phyloP scores from a whole-genome alignment of 1,284 basidiomycete species.

The Neonothopanus nambi region DNA sequence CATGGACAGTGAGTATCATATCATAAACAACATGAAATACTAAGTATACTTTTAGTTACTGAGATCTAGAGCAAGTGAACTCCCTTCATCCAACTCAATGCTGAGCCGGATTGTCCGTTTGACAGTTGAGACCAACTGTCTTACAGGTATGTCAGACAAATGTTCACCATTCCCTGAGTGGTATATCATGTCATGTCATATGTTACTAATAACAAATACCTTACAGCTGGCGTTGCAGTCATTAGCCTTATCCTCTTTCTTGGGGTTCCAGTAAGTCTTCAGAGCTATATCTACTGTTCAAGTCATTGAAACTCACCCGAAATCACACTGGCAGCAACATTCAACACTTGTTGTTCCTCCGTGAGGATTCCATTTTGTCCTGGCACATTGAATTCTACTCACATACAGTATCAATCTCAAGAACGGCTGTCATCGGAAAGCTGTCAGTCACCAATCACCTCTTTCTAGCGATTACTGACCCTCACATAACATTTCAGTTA shows the following conservation, averaged over 20 bases:
- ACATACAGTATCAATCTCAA: conserved; percentile 6
- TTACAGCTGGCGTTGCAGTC: conserved; percentile 9
- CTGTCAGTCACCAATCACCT: background rate
- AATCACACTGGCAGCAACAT: conserved; percentile 7
- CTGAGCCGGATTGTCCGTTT: conserved; percentile 16
- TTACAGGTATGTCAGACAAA: conserved; percentile 12
- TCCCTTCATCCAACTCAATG: conserved; percentile 7
- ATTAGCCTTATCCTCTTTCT: conserved; percentile 10
- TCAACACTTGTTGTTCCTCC: conserved; percentile 12
- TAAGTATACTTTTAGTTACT: conserved; percentile 7
- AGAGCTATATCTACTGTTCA: background rate
- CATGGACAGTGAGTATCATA: conserved; percentile 16
- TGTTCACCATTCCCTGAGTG: no score
- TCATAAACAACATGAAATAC: no score
- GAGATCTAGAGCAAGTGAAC: background rate
- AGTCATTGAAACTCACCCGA: no score
- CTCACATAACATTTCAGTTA: conserved; percentile 5
- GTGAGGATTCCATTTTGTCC: conserved; percentile 10
- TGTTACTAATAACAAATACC: background rate
- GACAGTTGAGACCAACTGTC: conserved; percentile 19
- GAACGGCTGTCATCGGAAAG: conserved; percentile 20
- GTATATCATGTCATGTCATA: no score
- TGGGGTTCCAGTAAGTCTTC: conserved; percentile 7
- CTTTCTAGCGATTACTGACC: background rate
- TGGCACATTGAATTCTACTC: conserved; percentile 5